Evolutionary conservation across 1,139 yeast species (phyloP), one percentile per base, ranked within the genome.

Genomic region (Meyerozyma carpophila): DNA sequence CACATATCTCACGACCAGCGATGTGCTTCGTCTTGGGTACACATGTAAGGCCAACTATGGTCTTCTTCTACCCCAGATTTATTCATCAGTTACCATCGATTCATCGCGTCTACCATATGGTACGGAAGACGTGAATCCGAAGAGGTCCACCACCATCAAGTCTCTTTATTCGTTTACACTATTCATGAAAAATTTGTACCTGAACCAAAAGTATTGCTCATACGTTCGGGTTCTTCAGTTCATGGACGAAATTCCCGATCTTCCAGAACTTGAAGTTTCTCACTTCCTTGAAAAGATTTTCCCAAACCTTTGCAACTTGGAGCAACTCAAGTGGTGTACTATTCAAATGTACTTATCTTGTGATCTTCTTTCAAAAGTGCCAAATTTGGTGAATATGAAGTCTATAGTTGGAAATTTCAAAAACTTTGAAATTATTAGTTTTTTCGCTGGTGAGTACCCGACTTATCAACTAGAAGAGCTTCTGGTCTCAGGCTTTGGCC

Each of bases 201-300:
- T 40, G 8, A 41, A 49, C 20, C 51, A 53, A 4, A 34, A 44
- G 10, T 50, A 47, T 36, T 54, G 61, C 32, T 39, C 28, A 8
- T 49, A 47, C 14, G 45, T 63, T 8, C 50, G 51, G 41, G 47
- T 47, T 4, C 44, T 61, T 21, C 45, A 53, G 9, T 53, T 59
- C 39, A 47, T 48, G 14, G 44, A 49, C 8, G 36, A 41, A 13
- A 43, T 61, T 24, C 68, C 69, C 10, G 69, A 63, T 51, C 48
- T 64, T 13, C 62, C 66, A 3, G 66, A 62, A 43, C 51, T 57
- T 25, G 55, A 53, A 34, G 44, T 63, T 16, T 38, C 52, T n/a
- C 42, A 48, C 7, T 50, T 49, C 27, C 48, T 64, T 13, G 37
- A 46, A n/a, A 14, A 39, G 3, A 47, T 54, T 6, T 47, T 63